A percentile compares a stretch with the other conserved stretches of the same genome.
Conservation (phyloP, 495 filamentous ascomycete species). For the Umbilicaria muhlenbergii region DNA sequence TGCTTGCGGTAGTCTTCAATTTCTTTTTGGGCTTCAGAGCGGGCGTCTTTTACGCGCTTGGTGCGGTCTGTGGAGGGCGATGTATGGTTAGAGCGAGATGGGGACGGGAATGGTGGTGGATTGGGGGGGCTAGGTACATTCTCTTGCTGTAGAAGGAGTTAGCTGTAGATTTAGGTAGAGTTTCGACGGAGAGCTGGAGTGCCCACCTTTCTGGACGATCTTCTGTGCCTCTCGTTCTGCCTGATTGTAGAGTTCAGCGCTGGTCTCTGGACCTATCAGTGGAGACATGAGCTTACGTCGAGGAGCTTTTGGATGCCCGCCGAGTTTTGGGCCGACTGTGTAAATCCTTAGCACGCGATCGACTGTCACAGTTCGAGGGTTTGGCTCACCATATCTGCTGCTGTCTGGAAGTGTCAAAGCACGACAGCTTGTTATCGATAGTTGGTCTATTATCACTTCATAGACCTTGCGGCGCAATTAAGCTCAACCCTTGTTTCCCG, state of each 20-base stretch:
- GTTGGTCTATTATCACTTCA: no score
- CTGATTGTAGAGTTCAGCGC: conserved; percentile 32
- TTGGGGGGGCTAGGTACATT: conserved; percentile 37
- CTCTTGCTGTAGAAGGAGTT: conserved; percentile 37
- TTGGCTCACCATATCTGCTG: conserved; percentile 26
- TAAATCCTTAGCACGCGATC: not conserved
- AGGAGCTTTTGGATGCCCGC: conserved; percentile 95
- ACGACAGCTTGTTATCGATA: not conserved
- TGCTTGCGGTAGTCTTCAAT: conserved; percentile 84
- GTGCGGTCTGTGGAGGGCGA: conserved; percentile 59
- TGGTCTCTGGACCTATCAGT: not conserved
- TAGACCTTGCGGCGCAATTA: not conserved
- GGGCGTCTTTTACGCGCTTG: conserved; percentile 89
- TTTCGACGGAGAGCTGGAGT: not conserved
- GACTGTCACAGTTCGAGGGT: not conserved
- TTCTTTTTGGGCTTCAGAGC: conserved; percentile 90
- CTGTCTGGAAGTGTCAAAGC: not conserved
- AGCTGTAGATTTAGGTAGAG: not conserved
- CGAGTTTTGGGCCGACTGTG: conserved; percentile 92
- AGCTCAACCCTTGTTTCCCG: not conserved
- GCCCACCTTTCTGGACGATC: conserved; percentile 86
- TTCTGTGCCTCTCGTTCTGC: conserved; percentile 97
- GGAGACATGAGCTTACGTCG: conserved; percentile 52
- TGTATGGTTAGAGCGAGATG: no score
- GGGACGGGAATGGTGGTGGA: not conserved